Evolutionary conservation across 345 rosid species (phyloP).

Genomic region (Syzygium oleosum): DNA sequence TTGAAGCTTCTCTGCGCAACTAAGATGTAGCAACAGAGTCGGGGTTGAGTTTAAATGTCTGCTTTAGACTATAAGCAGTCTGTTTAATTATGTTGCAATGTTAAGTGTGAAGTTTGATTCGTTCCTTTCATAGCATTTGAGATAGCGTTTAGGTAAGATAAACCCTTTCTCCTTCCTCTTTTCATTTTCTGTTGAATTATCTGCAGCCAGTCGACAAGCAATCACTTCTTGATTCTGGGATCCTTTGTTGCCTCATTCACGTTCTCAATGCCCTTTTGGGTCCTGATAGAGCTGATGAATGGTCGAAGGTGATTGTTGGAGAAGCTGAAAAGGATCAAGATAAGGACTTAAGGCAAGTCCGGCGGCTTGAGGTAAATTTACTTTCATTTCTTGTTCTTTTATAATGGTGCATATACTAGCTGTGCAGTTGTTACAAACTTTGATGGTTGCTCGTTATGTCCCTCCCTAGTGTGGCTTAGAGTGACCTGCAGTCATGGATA

Average conservation of each 20-base stretch:
- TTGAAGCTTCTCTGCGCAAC: neutral
- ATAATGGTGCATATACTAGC: neutral
- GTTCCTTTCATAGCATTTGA: neutral
- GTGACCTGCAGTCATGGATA: neutral
- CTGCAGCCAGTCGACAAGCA: conserved; percentile 94
- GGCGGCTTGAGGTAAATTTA: conserved; percentile 74
- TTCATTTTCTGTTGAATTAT: conserved; percentile 6
- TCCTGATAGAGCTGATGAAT: conserved; percentile 36
- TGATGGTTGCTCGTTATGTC: neutral
- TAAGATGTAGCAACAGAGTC: neutral
- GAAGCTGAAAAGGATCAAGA: conserved; percentile 42
- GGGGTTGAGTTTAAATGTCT: neutral
- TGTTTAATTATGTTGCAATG: neutral
- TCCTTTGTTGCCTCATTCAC: conserved; percentile 91
- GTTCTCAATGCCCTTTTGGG: conserved; percentile 66
- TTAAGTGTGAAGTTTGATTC: neutral
- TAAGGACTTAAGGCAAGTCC: conserved; percentile 31
- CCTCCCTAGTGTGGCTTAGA: neutral
- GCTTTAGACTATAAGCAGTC: neutral
- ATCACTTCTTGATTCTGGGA: conserved; percentile 98
- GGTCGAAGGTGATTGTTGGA: conserved; percentile 15
- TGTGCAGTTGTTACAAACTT: neutral
- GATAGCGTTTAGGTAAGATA: neutral
- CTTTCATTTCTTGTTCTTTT: neutral
- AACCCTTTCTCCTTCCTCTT: neutral